These are phyloP conservation scores for Boletus vinaceobasis DNA, from an alignment of 768 basidiomycete genomes.

Conservation along the genomic window DNA sequence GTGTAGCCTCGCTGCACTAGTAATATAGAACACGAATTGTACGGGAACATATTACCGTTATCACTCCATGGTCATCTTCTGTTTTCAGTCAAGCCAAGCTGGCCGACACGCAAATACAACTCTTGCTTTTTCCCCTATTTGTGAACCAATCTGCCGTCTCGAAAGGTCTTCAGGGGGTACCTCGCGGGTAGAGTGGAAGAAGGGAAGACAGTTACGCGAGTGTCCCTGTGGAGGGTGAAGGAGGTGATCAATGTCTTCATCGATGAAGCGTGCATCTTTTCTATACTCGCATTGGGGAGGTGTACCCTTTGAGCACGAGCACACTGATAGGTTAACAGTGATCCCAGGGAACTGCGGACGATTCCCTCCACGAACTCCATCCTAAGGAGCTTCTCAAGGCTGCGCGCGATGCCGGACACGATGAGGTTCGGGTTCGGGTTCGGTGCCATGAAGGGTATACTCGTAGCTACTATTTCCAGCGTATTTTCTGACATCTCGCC, in stretches of 20 bases:
- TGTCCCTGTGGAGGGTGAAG: conserved; percentile 63
- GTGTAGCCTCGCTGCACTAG: no score
- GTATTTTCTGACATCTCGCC: neutral
- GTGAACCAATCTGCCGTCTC: conserved; percentile 77
- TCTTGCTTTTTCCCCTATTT: conserved; percentile 85
- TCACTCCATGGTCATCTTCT: no score
- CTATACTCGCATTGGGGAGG: neutral
- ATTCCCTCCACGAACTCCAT: no score
- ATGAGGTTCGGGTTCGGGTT: conserved; percentile 73
- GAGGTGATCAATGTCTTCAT: conserved; percentile 76
- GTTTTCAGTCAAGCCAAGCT: no score
- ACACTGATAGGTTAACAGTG: neutral
- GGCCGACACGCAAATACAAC: no score
- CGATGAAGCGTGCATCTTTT: conserved; percentile 64
- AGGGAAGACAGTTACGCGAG: conserved; percentile 76
- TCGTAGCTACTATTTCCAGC: conserved; percentile 86
- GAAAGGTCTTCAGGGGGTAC: conserved; percentile 88
- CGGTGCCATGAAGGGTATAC: conserved; percentile 82
- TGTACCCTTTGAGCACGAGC: neutral
- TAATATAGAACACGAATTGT: no score
- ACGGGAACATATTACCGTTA: no score
- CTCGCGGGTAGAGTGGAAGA: conserved; percentile 74
- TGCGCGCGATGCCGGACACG: conserved; percentile 68
- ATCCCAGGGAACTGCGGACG: conserved; percentile 69
- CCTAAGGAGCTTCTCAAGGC: conserved; percentile 89